phyloP scores from a whole-genome alignment of 306 rosid genomes.

The Datisca glomerata region DNA sequence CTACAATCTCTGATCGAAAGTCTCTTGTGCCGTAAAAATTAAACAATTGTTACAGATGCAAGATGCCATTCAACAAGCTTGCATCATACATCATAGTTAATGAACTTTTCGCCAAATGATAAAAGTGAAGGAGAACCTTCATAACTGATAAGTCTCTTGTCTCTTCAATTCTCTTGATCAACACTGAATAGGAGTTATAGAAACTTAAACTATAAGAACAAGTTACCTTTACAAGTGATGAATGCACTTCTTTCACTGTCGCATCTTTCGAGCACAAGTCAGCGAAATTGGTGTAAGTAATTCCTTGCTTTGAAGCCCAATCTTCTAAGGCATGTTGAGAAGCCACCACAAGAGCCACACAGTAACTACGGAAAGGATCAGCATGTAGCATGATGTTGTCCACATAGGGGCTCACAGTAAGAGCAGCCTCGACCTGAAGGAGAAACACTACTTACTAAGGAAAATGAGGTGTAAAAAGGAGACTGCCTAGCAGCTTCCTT shows the following conservation, averaged over 20 bases:
- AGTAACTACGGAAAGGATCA: conserved; percentile 75
- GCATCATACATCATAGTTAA: no score
- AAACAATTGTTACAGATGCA: no score
- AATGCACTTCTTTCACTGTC: conserved; percentile 48
- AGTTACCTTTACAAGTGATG: conserved; percentile 66
- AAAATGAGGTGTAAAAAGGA: conserved; percentile 6
- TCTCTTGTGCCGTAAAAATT: no score
- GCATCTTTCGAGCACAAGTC: conserved; percentile 66
- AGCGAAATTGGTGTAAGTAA: conserved; percentile 36
- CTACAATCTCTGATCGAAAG: no score
- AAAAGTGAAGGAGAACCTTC: no score
- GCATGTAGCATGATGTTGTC: conserved; percentile 85
- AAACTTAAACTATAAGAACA: neutral
- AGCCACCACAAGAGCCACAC: conserved; percentile 82
- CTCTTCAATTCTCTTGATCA: no score
- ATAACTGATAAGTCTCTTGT: no score
- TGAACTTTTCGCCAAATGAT: no score
- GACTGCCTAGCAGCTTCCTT: no score
- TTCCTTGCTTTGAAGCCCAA: conserved; percentile 76
- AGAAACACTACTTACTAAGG: conserved; percentile 19
- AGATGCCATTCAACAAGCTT: no score
- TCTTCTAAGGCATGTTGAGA: conserved; percentile 50
- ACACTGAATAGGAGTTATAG: no score
- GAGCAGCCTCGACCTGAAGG: conserved; percentile 84
- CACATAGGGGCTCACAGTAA: conserved; percentile 54